phyloP scores from a whole-genome alignment of 202 grass and related monocot species.

The Cymbopogon flexuosus region DNA sequence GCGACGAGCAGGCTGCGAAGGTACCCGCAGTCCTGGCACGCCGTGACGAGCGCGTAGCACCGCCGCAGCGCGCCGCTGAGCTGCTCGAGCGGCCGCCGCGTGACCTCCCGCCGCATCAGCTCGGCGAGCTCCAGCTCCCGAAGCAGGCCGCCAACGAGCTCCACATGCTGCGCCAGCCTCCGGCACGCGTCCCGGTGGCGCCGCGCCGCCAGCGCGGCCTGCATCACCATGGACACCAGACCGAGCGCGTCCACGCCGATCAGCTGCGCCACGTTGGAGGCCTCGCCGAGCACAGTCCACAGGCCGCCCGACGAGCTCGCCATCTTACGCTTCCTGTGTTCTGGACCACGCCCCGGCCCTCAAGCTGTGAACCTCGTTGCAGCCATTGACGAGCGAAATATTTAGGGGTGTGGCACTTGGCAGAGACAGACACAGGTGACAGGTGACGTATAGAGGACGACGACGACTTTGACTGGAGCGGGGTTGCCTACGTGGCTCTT shows the following conservation, averaged over 20 bases:
- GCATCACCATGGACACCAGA: slow-evolving; percentile 40
- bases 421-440: no score
- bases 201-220: slow-evolving; percentile 37
- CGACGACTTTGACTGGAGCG: not conserved
- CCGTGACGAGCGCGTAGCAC: slow-evolving; percentile 25
- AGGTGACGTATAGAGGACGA: no score
- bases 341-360: not conserved
- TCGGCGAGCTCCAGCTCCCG: slow-evolving; percentile 34
- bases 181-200: slow-evolving; percentile 37
- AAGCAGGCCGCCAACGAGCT: slow-evolving; percentile 35
- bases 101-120: slow-evolving; percentile 39
- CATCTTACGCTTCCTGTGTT: not conserved
- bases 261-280: slow-evolving; percentile 36
- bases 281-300: slow-evolving; percentile 36
- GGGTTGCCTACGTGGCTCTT: not conserved
- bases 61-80: slow-evolving; percentile 31
- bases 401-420: no score
- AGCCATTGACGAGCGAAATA: no score
- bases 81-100: slow-evolving; percentile 36
- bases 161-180: slow-evolving; percentile 32
- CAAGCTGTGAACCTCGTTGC: no score
- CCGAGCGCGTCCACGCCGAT: slow-evolving; percentile 38
- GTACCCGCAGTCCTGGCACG: slow-evolving; percentile 33
- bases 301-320: not conserved
- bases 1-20: slow-evolving; percentile 23